These are phyloP conservation scores for Fusarium albosuccineum DNA, from an alignment of 2,329 filamentous ascomycete genomes.

Conservation along the genomic window DNA sequence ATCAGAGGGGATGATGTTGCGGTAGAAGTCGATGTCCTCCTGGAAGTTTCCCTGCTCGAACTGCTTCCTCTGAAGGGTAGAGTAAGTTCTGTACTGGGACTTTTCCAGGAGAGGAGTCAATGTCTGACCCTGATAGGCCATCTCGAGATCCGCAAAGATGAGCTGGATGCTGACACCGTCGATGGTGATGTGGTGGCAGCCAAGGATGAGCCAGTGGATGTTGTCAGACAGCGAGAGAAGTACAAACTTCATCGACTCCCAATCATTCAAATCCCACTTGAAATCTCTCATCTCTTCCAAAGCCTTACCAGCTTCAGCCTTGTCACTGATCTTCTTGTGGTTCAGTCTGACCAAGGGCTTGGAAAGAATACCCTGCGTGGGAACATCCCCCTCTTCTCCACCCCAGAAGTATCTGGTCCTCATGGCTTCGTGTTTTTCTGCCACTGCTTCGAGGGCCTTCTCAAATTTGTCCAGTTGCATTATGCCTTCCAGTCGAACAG, in stretches of 20 bases:
- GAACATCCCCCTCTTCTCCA: neutral
- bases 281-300: neutral
- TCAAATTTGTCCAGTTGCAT: neutral
- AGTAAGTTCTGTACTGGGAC: too few species aligned
- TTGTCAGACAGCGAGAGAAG: conserved; percentile 1
- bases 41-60: too few species aligned
- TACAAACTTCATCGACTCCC: conserved; percentile 4
- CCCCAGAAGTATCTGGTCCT: conserved; percentile 12
- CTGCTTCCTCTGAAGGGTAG: too few species aligned
- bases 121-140: neutral
- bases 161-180: conserved; percentile 11
- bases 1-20: too few species aligned
- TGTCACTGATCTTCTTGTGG: neutral
- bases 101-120: too few species aligned
- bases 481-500: too few species aligned
- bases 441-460: neutral
- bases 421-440: conserved; percentile 7
- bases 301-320: neutral
- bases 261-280: neutral
- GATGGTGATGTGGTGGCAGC: conserved; percentile 13
- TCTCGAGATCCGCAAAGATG: conserved; percentile 13
- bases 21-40: too few species aligned
- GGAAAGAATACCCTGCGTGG: conserved; percentile 4
- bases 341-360: neutral
- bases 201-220: neutral